Conservation (phyloP, 1,284 basidiomycete species). For the Heterobasidion parviporum region DNA sequence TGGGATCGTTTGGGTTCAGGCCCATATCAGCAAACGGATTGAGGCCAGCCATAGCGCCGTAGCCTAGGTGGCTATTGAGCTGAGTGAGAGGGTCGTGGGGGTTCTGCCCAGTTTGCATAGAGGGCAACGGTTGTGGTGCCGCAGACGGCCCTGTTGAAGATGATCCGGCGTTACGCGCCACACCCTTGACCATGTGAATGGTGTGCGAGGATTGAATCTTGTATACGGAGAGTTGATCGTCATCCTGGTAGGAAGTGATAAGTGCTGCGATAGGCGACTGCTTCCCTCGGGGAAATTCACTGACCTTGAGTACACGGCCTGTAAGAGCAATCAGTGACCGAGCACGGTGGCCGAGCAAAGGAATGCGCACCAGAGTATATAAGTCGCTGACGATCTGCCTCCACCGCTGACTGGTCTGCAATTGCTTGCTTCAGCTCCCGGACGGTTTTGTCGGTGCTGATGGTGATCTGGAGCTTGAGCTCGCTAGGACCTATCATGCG, state of each 20-base stretch:
- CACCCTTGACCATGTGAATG: conserved; percentile 91
- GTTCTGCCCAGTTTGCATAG: conserved; percentile 82
- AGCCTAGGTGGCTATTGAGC: conserved; percentile 63
- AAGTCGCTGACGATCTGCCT: conserved; percentile 75
- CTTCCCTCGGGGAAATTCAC: neutral
- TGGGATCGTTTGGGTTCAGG: conserved; percentile 81
- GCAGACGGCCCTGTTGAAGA: conserved; percentile 21
- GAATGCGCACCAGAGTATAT: conserved; percentile 74
- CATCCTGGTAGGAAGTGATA: conserved; percentile 50
- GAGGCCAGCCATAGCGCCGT: conserved; percentile 68
- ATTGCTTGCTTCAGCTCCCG: conserved; percentile 82
- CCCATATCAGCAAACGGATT: conserved; percentile 88
- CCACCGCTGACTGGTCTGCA: conserved; percentile 76
- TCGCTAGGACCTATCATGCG: conserved; percentile 66
- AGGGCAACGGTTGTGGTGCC: conserved; percentile 42
- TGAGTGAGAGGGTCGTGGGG: conserved; percentile 71
- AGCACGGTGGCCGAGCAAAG: neutral
- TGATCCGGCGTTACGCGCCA: conserved; percentile 39
- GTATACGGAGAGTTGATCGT: conserved; percentile 74
- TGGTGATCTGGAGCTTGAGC: conserved; percentile 81
- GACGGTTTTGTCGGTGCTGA: conserved; percentile 72
- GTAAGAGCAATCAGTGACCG: conserved; percentile 1
- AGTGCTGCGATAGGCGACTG: neutral
- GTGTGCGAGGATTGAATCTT: conserved; percentile 86
- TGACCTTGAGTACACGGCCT: conserved; percentile 70